Base-by-base conservation (phyloP, 805 yeast species). In the Saturnispora galanensis region DNA sequence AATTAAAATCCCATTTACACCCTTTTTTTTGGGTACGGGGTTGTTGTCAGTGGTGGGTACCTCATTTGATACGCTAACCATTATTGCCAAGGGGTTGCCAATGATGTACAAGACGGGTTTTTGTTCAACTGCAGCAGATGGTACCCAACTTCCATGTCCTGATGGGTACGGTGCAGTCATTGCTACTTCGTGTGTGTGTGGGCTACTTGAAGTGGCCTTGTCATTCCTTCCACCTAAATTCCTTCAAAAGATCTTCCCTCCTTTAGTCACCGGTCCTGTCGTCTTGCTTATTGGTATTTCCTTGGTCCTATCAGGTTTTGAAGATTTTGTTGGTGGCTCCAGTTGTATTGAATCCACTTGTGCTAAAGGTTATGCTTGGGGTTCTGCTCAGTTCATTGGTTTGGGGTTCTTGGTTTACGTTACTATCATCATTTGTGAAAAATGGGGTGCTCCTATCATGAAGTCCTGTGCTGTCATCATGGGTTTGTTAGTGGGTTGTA, bases 401-500 rank as follows among this genome's bases (percentile, higher is more conserved):
- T 71, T 88, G 30, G 96, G 96, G 4, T 87, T 88, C 70, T 65
- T 81, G 31, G 96, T 87, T 10, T 84, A 76, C 57, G 71, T 77
- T 26, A 68, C 85, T 5, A 86, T 89, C 56, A 71, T 88, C 46
- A 44, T 86, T 30, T 74, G 83, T 56, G 96, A 89, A 63, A 77
- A 78, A 59, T 88, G 83, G 73, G 97, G 97, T 26, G 78, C 96
- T 16, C 97, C 97, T 45, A 83, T 88, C 56, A 84, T 88, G 93
- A 86, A 84, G 59, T 84, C 95, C 2, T 87, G 96, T 73, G 93
- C 96, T 1, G 95, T 88, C 42, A 84, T 88, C 53, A 66, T 81
- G 34, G 96, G 96, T 32, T 68, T 88, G 47, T 65, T 89, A 26
- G 78, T 85, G 32, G 96, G 96, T 30, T 87, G 96, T 68, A 84